Evolutionary conservation across 129 eudicot species (phyloP).

Genomic region (sunflower (Helianthus annuus)): DNA sequence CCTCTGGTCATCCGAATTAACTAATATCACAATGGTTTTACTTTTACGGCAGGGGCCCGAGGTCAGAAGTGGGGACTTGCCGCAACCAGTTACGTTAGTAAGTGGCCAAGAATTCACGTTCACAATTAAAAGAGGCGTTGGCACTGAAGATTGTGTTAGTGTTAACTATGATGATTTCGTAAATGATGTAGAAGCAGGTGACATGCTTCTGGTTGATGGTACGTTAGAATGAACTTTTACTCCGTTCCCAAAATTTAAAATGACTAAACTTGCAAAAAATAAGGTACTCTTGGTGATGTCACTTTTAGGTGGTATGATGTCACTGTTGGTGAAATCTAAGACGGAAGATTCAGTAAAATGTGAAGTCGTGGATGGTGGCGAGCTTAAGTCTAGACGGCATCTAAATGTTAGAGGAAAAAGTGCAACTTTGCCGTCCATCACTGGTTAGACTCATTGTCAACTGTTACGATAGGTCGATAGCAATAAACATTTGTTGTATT

Average conservation of each 20-base stretch:
- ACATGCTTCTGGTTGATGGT: conserved; percentile 99
- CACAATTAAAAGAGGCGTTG: conserved; percentile 95
- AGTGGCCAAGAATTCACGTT: conserved; percentile 93
- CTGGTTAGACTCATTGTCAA: conserved; percentile 56
- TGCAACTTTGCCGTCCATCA: conserved; percentile 95
- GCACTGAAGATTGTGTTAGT: conserved; percentile 89
- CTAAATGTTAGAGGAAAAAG: conserved; percentile 96
- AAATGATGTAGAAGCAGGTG: conserved; percentile 95
- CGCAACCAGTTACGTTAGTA: conserved; percentile 73
- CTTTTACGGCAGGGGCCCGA: conserved; percentile 72
- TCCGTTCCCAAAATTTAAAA: background rate
- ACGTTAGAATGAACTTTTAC: conserved; percentile 19
- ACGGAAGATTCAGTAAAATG: conserved; percentile 93
- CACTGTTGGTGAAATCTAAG: conserved; percentile 77
- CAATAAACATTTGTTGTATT: background rate
- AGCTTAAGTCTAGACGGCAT: conserved; percentile 95
- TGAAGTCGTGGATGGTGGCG: conserved; percentile 98
- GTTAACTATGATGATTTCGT: conserved; percentile 98
- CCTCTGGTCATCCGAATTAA: background rate
- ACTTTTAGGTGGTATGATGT: conserved; percentile 94
- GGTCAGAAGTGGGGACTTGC: conserved; percentile 96
- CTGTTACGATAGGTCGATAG: background rate
- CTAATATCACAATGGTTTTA: conserved; percentile 16
- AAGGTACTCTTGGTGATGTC: background rate
- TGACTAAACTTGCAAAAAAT: background rate